Evolutionary conservation across 2,329 filamentous ascomycete genomes (phyloP).

Genomic region (Penicillium olsonii): DNA sequence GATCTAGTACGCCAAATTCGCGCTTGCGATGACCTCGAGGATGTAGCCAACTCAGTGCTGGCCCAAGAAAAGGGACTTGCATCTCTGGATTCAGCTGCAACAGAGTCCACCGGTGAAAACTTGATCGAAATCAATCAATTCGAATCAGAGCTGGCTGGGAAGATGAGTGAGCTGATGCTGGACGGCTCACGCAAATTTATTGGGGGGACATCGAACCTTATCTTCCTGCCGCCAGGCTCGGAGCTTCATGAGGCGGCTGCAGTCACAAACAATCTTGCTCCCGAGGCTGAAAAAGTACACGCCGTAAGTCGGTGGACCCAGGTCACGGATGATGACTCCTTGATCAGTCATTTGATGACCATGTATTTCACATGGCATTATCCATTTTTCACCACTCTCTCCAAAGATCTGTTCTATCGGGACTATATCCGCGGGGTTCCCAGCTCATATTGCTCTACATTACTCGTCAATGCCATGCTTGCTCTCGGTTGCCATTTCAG

Average conservation of each 20-base stretch:
- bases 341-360: constrained; percentile 84
- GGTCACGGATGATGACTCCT: constrained; percentile 75
- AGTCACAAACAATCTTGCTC: constrained; percentile 47
- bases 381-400: constrained; percentile 89
- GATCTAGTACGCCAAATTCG: constrained; percentile 83
- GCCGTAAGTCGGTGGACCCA: constrained; percentile 83
- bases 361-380: constrained; percentile 99
- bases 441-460: constrained; percentile 79
- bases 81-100: constrained; percentile 36
- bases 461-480: constrained; percentile 92
- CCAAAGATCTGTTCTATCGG: constrained; percentile 80
- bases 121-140: constrained; percentile 49
- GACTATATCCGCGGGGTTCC: constrained; percentile 74
- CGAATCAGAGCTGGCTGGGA: constrained; percentile 82
- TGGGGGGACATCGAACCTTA: constrained; percentile 89
- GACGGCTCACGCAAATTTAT: constrained; percentile 89
- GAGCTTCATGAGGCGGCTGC: constrained; percentile 41
- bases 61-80: constrained; percentile 53
- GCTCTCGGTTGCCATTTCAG: constrained; percentile 94
- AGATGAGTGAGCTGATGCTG: constrained; percentile 87
- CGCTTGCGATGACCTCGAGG: constrained; percentile 74
- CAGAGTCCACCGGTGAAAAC: constrained; percentile 37
- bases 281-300: constrained; percentile 57
- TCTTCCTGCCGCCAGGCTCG: constrained; percentile 67
- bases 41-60: constrained; percentile 62